A percentile compares a stretch with the other conserved stretches of the same genome.
Evolutionary conservation across 768 basidiomycete species (phyloP).

Genomic region (Mycena amicta): DNA sequence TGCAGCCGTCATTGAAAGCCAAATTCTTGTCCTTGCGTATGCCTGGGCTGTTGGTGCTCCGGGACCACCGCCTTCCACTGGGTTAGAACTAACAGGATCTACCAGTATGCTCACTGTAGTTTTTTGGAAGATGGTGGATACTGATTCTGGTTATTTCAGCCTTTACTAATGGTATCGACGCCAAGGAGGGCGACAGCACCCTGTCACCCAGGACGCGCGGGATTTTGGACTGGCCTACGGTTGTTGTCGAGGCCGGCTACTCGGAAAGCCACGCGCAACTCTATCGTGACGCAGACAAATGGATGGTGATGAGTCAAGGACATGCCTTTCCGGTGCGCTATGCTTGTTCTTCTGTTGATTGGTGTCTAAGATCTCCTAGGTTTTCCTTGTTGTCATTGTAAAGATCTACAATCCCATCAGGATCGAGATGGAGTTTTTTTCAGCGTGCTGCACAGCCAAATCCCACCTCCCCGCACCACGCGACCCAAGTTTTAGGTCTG

Average conservation of each 20-base stretch:
- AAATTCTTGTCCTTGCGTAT: too few species aligned
- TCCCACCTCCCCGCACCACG: background rate
- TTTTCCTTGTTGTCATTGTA: background rate
- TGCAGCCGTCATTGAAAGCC: too few species aligned
- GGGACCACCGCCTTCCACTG: background rate
- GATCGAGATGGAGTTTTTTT: background rate
- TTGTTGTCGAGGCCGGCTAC: background rate
- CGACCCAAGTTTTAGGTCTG: background rate
- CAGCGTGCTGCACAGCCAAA: background rate
- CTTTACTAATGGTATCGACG: background rate
- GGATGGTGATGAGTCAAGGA: background rate
- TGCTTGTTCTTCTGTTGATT: background rate
- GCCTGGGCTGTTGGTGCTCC: too few species aligned
- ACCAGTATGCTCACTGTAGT: background rate
- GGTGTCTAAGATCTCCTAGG: background rate
- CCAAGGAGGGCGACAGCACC: background rate
- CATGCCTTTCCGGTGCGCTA: background rate
- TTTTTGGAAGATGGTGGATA: background rate
- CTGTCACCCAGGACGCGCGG: background rate
- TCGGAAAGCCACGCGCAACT: background rate
- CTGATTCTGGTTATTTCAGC: background rate
- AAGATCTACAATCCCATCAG: background rate
- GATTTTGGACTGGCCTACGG: background rate
- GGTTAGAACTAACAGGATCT: background rate
- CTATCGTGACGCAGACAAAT: background rate